phyloP scores from a whole-genome alignment of 2,329 filamentous ascomycete genomes.

The Apiospora pterosperma region DNA sequence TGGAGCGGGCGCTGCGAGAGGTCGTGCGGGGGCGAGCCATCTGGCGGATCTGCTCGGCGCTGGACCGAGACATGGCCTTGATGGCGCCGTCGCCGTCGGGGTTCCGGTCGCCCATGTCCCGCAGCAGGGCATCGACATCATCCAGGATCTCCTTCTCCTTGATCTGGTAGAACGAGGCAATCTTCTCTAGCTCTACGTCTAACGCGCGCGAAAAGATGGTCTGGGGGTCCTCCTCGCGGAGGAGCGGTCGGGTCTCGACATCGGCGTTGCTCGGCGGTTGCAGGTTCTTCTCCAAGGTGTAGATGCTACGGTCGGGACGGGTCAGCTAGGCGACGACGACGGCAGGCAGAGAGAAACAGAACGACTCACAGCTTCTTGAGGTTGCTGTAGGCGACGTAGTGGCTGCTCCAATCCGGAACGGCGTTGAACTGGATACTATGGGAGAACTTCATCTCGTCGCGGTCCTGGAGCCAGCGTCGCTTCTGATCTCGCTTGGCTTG shows the following conservation, averaged over 20 bases:
- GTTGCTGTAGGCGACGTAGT: constrained; percentile 98
- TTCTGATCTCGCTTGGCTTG: constrained; percentile 56
- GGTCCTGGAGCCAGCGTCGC: constrained; percentile 66
- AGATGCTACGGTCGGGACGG: constrained; percentile 64
- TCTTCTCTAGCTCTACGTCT: constrained; percentile 89
- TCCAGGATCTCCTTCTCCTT: constrained; percentile 87
- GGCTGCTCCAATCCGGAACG: constrained; percentile 97
- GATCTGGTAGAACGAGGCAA: constrained; percentile 81
- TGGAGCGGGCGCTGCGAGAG: constrained; percentile 41
- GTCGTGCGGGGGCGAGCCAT: constrained; percentile 33
- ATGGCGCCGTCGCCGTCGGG: constrained; percentile 35
- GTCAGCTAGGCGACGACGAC: constrained; percentile 4
- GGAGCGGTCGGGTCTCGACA: constrained; percentile 80
- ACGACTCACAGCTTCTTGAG: constrained; percentile 87
- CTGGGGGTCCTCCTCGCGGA: constrained; percentile 73
- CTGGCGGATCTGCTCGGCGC: constrained; percentile 36
- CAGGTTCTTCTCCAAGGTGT: constrained; percentile 83
- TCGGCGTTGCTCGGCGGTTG: constrained; percentile 65
- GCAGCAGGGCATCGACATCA: constrained; percentile 74
- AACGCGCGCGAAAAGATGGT: constrained; percentile 76
- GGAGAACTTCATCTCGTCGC: constrained; percentile 98
- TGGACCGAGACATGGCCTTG: constrained; percentile 16
- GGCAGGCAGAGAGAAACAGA: not conserved
- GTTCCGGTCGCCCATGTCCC: constrained; percentile 68
- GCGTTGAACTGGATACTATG: constrained; percentile 99